phyloP scores from a whole-genome alignment of 208 protist species.

The Leishmania braziliensis region DNA sequence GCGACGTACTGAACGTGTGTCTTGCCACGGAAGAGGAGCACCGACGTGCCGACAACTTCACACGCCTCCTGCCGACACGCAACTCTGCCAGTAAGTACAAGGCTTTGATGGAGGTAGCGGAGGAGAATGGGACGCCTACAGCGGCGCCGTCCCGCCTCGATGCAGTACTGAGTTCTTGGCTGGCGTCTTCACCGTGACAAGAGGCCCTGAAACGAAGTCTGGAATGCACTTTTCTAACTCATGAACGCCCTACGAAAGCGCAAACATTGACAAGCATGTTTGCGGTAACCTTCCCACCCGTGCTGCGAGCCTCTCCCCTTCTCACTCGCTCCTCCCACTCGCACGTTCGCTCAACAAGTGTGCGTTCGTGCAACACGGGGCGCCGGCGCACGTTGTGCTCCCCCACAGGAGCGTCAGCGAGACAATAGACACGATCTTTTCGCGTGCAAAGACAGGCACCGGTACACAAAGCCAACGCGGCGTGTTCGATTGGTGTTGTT shows the following conservation, averaged over 20 bases:
- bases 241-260: background rate
- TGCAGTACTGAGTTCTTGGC: constrained; percentile 50
- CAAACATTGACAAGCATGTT: background rate
- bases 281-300: background rate
- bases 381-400: too few relatives aligned
- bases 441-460: background rate
- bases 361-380: too few relatives aligned
- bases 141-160: constrained; percentile 23
- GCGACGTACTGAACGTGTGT: constrained; percentile 42
- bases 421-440: background rate
- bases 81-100: constrained; percentile 39
- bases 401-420: background rate
- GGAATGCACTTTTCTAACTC: background rate
- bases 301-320: background rate
- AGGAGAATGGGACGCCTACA: background rate
- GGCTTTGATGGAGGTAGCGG: constrained; percentile 24
- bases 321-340: background rate
- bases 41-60: constrained; percentile 39
- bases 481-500: background rate
- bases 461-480: background rate
- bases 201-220: background rate
- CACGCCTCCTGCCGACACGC: constrained; percentile 45
- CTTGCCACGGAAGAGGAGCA: constrained; percentile 56
- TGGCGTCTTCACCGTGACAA: background rate
- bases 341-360: background rate